These are phyloP conservation scores for Boletellus sp. DNA, from an alignment of 768 basidiomycete species.

Conservation along the genomic window DNA sequence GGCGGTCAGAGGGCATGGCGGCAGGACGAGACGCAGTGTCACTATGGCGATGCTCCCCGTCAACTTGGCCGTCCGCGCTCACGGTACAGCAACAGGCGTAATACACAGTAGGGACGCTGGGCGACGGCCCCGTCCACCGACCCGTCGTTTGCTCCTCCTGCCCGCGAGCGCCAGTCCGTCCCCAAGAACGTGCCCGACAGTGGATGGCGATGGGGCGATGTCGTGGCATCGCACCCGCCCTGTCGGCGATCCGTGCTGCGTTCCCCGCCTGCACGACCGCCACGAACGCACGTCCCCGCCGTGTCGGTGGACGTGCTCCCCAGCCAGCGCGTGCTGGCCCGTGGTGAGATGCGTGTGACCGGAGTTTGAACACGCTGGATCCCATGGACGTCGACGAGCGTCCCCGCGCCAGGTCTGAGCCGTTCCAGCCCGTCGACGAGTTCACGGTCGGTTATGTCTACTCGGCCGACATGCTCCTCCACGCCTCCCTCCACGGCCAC, in stretches of 20 bases:
- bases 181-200: too few relatives aligned
- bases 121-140: too few relatives aligned
- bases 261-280: too few relatives aligned
- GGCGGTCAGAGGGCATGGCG: constrained; percentile 43
- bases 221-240: too few relatives aligned
- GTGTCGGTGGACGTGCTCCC: too few relatives aligned
- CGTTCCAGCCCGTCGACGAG: constrained; percentile 21
- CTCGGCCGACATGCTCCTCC: constrained; percentile 81
- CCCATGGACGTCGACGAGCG: constrained; percentile 28
- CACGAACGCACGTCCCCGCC: too few relatives aligned
- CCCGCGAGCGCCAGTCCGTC: too few relatives aligned
- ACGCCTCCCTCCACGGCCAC: constrained; percentile 65
- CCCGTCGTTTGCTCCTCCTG: too few relatives aligned
- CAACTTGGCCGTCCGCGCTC: constrained; percentile 4
- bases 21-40: not conserved
- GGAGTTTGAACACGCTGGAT: constrained; percentile 19
- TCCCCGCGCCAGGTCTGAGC: constrained; percentile 31
- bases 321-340: too few relatives aligned
- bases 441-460: constrained; percentile 79
- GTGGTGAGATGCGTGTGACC: not conserved
- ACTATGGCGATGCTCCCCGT: constrained; percentile 11
- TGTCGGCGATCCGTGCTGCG: too few relatives aligned
- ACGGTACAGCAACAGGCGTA: not conserved
- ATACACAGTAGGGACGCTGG: too few relatives aligned
- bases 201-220: too few relatives aligned